Evolutionary conservation across 805 yeast species (phyloP).

Genomic region (Crinitomyces ghanaensis): DNA sequence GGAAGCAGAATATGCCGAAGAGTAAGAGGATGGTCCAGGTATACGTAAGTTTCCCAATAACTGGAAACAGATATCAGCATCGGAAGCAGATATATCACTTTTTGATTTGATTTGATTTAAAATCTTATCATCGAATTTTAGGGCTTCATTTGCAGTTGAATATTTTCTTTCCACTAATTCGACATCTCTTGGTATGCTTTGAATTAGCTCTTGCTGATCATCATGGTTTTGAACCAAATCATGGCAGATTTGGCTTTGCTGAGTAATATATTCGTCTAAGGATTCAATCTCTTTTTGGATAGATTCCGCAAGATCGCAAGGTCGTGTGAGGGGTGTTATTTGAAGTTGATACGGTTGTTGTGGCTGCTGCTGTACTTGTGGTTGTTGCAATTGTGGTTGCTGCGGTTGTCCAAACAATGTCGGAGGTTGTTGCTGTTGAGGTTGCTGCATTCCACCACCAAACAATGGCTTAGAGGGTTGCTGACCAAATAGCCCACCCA

Average conservation of each 20-base stretch:
- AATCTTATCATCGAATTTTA: slow-evolving; percentile 34
- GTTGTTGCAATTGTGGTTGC: slow-evolving; percentile 12
- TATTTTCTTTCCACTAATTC: slow-evolving; percentile 39
- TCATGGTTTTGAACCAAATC: slow-evolving; percentile 33
- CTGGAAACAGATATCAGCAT: slow-evolving; percentile 22
- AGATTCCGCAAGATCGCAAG: slow-evolving; percentile 44
- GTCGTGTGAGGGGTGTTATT: slow-evolving; percentile 46
- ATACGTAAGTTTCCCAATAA: slow-evolving; percentile 11
- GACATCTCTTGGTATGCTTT: slow-evolving; percentile 45
- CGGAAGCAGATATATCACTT: slow-evolving; percentile 18
- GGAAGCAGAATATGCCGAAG: not conserved
- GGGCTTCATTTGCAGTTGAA: slow-evolving; percentile 41
- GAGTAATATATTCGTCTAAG: slow-evolving; percentile 42
- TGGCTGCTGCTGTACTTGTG: slow-evolving; percentile 16
- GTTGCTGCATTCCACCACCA: slow-evolving; percentile 1
- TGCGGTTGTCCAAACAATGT: slow-evolving; percentile 13
- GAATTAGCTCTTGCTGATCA: slow-evolving; percentile 35
- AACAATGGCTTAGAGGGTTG: slow-evolving; percentile 1
- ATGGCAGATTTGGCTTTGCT: slow-evolving; percentile 42
- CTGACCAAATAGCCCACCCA: too few species aligned
- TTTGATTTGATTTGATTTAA: slow-evolving; percentile 20
- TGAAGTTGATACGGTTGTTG: slow-evolving; percentile 3
- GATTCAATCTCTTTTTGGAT: slow-evolving; percentile 44
- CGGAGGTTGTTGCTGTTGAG: not conserved
- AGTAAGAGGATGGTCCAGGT: slow-evolving; percentile 1